These are phyloP conservation scores for Cyclotella cryptica DNA, from an alignment of 108 stramenopile species.

Conservation along the genomic window DNA sequence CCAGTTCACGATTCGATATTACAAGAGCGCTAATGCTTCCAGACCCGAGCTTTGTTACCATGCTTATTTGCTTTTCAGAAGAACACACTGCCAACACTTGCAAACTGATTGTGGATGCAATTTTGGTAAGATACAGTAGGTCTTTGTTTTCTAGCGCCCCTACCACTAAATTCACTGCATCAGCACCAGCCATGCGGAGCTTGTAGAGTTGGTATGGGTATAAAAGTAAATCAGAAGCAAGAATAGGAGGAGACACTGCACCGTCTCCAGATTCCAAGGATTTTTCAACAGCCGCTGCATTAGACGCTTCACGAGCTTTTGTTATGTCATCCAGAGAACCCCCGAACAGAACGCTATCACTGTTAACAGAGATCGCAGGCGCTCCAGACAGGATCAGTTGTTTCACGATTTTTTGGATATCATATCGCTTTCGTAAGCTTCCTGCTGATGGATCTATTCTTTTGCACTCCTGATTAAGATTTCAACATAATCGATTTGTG, in stretches of 20 bases:
- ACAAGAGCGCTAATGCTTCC: constrained; percentile 68
- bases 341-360: constrained; percentile 83
- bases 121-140: constrained; percentile 83
- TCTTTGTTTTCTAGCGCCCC: constrained; percentile 81
- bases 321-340: constrained; percentile 81
- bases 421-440: constrained; percentile 80
- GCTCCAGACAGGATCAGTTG: constrained; percentile 66
- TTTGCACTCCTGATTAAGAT: constrained; percentile 67
- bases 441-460: constrained; percentile 79
- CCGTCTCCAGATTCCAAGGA: constrained; percentile 56
- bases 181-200: constrained; percentile 86
- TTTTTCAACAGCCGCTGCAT: constrained; percentile 53
- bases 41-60: constrained; percentile 41
- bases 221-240: constrained; percentile 83
- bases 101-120: constrained; percentile 74
- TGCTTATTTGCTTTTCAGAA: constrained; percentile 68
- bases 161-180: constrained; percentile 79
- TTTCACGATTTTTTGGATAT: constrained; percentile 71
- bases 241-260: constrained; percentile 73
- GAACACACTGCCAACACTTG: constrained; percentile 73
- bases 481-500: neutral
- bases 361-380: constrained; percentile 75
- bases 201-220: constrained; percentile 93
- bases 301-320: constrained; percentile 61
- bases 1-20: constrained; percentile 81